These are phyloP conservation scores for Gossypium mustelinum DNA, from an alignment of 345 rosid species.

Conservation along the genomic window DNA sequence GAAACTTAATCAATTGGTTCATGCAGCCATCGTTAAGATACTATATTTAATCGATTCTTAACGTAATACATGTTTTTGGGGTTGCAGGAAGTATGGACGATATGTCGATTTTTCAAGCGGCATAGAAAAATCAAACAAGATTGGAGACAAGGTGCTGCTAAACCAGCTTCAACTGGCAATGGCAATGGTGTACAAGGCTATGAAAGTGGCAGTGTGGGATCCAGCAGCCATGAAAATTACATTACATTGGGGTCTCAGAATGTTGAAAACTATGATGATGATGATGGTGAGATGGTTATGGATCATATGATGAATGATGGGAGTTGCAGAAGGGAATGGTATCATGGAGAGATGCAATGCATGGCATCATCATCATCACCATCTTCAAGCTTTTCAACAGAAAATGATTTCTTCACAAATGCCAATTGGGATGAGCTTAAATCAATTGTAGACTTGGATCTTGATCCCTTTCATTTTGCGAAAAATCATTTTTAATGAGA, in stretches of 20 bases:
- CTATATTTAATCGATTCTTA: no score
- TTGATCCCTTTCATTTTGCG: conserved; percentile 36
- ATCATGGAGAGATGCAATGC: conserved; percentile 11
- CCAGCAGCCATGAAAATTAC: conserved; percentile 34
- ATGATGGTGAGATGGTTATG: conserved; percentile 23
- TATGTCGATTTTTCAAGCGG: conserved; percentile 78
- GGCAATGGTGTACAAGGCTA: conserved; percentile 6
- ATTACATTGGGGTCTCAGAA: conserved; percentile 39
- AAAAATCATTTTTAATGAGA: background rate
- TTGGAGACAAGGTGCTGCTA: conserved; percentile 48
- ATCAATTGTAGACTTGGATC: conserved; percentile 60
- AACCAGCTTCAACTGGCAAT: conserved; percentile 23
- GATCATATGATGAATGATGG: conserved; percentile 9
- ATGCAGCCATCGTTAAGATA: no score
- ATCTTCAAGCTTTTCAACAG: conserved; percentile 35
- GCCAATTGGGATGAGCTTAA: conserved; percentile 77
- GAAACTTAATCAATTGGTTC: no score
- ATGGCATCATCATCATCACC: conserved; percentile 23
- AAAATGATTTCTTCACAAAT: conserved; percentile 26
- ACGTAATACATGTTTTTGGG: background rate
- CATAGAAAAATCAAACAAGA: conserved; percentile 49
- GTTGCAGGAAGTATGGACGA: conserved; percentile 85
- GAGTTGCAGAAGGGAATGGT: conserved; percentile 18
- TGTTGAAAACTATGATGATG: conserved; percentile 14
- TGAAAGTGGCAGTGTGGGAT: conserved; percentile 22